Evolutionary conservation across 225 moss, liverwort and hornwort genomes (phyloP), one percentile per base, ranked within the genome.

Genomic region (Polytrichum commune): DNA sequence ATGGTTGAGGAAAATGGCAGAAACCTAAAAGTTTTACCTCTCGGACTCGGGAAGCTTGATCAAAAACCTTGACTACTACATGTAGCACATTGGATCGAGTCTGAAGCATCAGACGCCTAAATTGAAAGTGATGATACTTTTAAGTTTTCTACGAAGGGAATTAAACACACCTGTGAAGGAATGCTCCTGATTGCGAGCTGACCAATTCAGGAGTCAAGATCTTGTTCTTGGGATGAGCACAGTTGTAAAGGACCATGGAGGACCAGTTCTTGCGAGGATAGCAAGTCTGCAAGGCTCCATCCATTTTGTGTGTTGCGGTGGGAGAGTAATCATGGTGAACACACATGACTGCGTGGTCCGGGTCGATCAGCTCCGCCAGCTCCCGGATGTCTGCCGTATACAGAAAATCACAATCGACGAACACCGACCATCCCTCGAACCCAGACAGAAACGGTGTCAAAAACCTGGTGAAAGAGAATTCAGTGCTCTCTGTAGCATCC

Each of bases 181-280:
- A 88, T 26, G 86, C 78, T 30, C 86, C 88, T 0, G 84, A 81
- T 27, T 75, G 79, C 67, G 76, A 78, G 60, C 80, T 91, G 24
- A 91, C 82, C 24, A 80, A 56, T 18, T 71, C 73, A 6, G 86
- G 86, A 55, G 86, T 91, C 63, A 91, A 73, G 58, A 76, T n/a
- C 72, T 55, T 58, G 73, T 86, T 86, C 74, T 84, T 86, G 38
- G 74, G 60, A 68, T 90, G 90, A 4, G 76, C 76, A 54, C 90
- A 88, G 38, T 91, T 88, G 27, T 88, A 91, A 8, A 88, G 74
- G 69, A 88, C 86, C 90, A 91, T 88, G 0, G 88, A 88, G 8
- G 90, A 91, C 88, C 90, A 91, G 68, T 91, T 91, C 73, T 88
- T 86, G 71, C 86, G 82, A 69, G 85, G 85, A 63, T 90, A 90